These are phyloP conservation scores for Diversispora eburnea DNA, from an alignment of 192 early-diverging fungal genomes.

Conservation along the genomic window DNA sequence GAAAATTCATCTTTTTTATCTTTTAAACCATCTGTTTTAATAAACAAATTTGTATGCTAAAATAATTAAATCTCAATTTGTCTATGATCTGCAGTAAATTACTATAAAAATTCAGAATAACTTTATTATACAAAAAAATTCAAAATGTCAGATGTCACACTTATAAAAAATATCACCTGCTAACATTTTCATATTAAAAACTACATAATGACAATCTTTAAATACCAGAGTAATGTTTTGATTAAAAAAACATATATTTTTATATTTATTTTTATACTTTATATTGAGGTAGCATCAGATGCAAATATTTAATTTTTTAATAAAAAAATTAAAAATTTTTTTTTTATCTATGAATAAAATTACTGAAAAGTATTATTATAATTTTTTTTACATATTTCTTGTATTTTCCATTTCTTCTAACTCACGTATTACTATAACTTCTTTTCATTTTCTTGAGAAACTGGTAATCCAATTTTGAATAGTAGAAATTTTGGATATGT, in stretches of 20 bases:
- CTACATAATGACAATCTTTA: background rate
- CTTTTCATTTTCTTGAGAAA: background rate
- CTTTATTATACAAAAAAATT: too few relatives aligned
- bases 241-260: background rate
- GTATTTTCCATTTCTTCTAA: background rate
- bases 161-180: too few relatives aligned
- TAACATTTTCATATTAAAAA: background rate
- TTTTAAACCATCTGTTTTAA: too few relatives aligned
- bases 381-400: background rate
- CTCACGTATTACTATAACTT: background rate
- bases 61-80: too few relatives aligned
- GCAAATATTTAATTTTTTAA: background rate
- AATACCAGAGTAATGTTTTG: background rate
- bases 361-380: too few relatives aligned
- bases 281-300: background rate
- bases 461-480: background rate
- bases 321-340: background rate
- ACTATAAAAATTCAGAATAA: too few relatives aligned
- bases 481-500: background rate
- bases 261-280: background rate
- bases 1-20: too few relatives aligned
- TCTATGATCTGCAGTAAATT: too few relatives aligned
- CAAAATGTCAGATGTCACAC: too few relatives aligned
- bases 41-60: too few relatives aligned
- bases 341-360: too few relatives aligned